Base-by-base conservation (phyloP, 2,329 filamentous ascomycete species). In the Byssothecium circinans region DNA sequence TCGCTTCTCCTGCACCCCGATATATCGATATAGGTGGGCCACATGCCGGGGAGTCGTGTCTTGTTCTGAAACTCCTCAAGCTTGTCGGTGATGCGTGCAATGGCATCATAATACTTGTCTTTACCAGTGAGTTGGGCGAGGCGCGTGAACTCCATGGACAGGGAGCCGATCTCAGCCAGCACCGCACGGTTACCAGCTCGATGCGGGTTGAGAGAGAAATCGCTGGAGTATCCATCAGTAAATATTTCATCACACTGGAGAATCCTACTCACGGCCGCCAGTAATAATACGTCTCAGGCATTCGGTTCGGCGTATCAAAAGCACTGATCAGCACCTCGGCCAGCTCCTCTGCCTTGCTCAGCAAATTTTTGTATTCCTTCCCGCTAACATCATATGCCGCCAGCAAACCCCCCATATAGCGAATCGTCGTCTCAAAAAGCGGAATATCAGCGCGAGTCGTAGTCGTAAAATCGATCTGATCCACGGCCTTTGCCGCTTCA, bases 391-490 rank as follows among this genome's bases (percentile, higher is more conserved):
- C 86, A 61, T 87, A 87, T 0, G 86, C 85, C n/a, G 82, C 80
- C 45, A 89, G 61, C 45, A 88, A 77, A 1, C 86, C 85, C 12
- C 86, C 86, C 0, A 89, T 76, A 61, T 88, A 88, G 34, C 86
- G 80, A 48, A 88, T 88, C 10, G 80, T 87, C 1, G 84, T 87
- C 68, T 89, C 86, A 51, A 89, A 88, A 0, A 87, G 73, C 52
- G 86, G 87, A 54, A 88, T 80, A 25, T 78, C 73, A 5, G 70
- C 64, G 5, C 69, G 58, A 10, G 68, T 67, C 0, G 81, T 80
- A 2, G 70, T 76, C 1, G 80, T 78, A 62, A 87, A 88, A 63
- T 87, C 83, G 43, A 88, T 82, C 5, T 71, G 53, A 60, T 78
- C 73, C 5, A 83, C 78, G 1, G 81, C 81, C 43, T 76, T 71